phyloP scores from a whole-genome alignment of 805 yeast genomes.

The Sungouiozyma ichnusensis region DNA sequence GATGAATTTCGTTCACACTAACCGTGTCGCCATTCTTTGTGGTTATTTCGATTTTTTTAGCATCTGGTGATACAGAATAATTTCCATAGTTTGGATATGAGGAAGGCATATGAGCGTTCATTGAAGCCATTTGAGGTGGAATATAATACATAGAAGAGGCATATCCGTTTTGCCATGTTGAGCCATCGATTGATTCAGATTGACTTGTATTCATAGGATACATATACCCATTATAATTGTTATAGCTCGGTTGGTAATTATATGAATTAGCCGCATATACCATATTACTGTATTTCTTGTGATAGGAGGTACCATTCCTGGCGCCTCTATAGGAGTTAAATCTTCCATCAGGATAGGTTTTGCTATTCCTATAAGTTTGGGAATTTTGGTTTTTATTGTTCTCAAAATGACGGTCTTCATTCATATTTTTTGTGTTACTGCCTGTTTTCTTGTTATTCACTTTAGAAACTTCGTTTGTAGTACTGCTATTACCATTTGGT shows the following conservation, averaged over 20 bases:
- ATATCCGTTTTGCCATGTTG: slow-evolving; percentile 18
- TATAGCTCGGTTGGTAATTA: slow-evolving; percentile 1
- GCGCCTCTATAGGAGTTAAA: neutral
- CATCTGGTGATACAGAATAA: slow-evolving; percentile 4
- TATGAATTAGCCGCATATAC: neutral
- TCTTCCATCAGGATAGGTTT: neutral
- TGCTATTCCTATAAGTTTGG: neutral
- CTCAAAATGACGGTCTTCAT: neutral
- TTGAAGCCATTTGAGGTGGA: slow-evolving; percentile 15
- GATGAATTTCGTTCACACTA: slow-evolving; percentile 20
- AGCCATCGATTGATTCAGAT: slow-evolving; percentile 1
- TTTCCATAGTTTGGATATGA: slow-evolving; percentile 1
- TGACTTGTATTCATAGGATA: slow-evolving; percentile 1
- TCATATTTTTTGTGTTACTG: neutral
- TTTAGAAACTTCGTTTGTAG: neutral
- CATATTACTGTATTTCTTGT: neutral
- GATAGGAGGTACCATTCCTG: neutral
- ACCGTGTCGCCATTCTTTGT: slow-evolving; percentile 27
- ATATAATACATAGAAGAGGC: slow-evolving; percentile 20
- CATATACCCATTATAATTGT: slow-evolving; percentile 2
- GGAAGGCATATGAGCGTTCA: slow-evolving; percentile 2
- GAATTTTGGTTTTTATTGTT: slow-evolving; percentile 3
- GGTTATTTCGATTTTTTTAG: slow-evolving; percentile 25
- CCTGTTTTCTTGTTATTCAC: neutral
- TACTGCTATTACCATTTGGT: neutral